These are phyloP conservation scores for Gryganskiella cystojenkinii DNA, from an alignment of 192 early-diverging fungal species.

Conservation along the genomic window DNA sequence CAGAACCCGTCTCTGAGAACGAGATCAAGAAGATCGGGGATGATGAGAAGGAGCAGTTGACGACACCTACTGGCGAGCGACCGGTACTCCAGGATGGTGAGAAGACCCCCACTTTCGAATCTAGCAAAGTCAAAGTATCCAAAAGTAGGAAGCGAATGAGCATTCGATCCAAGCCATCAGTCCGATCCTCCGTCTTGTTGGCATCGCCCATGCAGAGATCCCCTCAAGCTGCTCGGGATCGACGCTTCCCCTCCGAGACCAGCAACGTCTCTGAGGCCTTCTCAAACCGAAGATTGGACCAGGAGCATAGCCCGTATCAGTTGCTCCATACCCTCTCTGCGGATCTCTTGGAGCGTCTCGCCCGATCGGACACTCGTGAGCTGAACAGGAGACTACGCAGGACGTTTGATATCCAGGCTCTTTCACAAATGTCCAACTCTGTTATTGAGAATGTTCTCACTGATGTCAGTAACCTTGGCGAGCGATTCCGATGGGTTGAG, in stretches of 20 bases:
- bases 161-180: slow-evolving; percentile 20
- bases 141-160: slow-evolving; percentile 33
- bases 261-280: slow-evolving; percentile 42
- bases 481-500: slow-evolving; percentile 61
- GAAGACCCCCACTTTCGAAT: not conserved
- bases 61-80: not conserved
- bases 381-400: slow-evolving; percentile 61
- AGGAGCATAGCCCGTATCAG: slow-evolving; percentile 58
- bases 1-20: not conserved
- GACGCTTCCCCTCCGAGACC: slow-evolving; percentile 32
- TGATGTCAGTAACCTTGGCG: slow-evolving; percentile 56
- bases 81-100: not conserved
- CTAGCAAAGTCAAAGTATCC: slow-evolving; percentile 2
- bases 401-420: slow-evolving; percentile 67
- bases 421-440: slow-evolving; percentile 64
- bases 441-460: slow-evolving; percentile 63
- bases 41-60: not conserved
- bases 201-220: slow-evolving; percentile 32
- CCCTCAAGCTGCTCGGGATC: slow-evolving; percentile 8
- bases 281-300: slow-evolving; percentile 29
- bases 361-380: slow-evolving; percentile 62
- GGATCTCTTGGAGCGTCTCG: slow-evolving; percentile 56
- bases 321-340: slow-evolving; percentile 48
- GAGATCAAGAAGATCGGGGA: slow-evolving; percentile 4
- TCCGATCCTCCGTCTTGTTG: slow-evolving; percentile 24